Conservation (phyloP, 345 rosid genomes). For the Eucalyptus caleyi region DNA sequence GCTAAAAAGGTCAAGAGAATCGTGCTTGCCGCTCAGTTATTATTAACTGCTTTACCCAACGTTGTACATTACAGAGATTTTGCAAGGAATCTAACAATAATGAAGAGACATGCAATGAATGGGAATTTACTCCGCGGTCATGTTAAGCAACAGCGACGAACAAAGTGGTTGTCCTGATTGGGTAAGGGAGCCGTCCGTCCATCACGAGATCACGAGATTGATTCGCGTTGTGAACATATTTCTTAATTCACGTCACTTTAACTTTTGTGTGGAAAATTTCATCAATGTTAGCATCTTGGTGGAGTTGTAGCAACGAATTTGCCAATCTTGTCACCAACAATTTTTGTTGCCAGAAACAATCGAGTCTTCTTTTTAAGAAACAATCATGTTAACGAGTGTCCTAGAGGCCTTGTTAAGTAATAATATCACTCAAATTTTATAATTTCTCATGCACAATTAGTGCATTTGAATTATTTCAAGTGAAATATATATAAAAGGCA, state of each 20-base stretch:
- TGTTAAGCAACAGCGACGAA: neutral
- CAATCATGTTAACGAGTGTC: neutral
- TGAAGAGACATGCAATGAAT: neutral
- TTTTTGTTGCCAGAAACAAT: no score
- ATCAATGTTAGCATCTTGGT: neutral
- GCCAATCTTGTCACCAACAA: neutral
- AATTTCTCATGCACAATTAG: neutral
- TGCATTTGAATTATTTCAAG: neutral
- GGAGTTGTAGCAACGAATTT: fast-evolving
- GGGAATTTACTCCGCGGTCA: neutral
- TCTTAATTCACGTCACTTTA: fast-evolving
- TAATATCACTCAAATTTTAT: neutral
- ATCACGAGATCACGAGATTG: neutral
- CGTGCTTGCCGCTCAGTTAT: neutral
- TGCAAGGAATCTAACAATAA: neutral
- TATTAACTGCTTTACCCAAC: neutral
- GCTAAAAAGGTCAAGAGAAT: neutral
- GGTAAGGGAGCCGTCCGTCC: neutral
- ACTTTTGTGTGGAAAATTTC: neutral
- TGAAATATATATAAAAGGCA: no score
- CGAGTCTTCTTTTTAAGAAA: neutral
- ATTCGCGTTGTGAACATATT: neutral
- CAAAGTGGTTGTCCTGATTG: neutral
- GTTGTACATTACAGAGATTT: neutral
- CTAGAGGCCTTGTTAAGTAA: neutral